These are phyloP conservation scores for Dysphania ambrosioides DNA, from an alignment of 148 eudicot genomes.

Conservation along the genomic window DNA sequence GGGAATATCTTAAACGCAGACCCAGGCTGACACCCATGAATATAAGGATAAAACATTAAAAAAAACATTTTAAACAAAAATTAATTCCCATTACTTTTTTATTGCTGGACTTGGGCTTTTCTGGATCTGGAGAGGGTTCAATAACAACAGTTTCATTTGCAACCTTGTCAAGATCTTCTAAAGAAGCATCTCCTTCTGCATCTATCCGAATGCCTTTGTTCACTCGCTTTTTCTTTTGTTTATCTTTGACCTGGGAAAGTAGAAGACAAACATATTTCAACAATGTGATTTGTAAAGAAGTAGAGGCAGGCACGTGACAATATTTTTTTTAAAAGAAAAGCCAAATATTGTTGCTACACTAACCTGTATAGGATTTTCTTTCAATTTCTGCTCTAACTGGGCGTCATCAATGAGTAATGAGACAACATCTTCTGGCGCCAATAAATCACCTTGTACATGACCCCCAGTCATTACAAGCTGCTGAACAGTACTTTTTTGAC, in stretches of 20 bases:
- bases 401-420: conserved; percentile 92
- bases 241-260: conserved; percentile 61
- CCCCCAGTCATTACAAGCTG: conserved; percentile 99
- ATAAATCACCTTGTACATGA: conserved; percentile 93
- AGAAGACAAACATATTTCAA: conserved; percentile 3
- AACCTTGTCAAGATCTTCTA: conserved; percentile 69
- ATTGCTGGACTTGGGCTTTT: conserved; percentile 50
- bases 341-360: background rate
- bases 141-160: conserved; percentile 42
- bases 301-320: background rate
- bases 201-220: conserved; percentile 78
- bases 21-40: background rate
- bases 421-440: conserved; percentile 95
- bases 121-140: conserved; percentile 55
- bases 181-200: conserved; percentile 90
- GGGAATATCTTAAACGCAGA: background rate
- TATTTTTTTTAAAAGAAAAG: background rate
- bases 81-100: conserved; percentile 50
- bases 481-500: conserved; percentile 93
- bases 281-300: background rate
- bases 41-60: background rate
- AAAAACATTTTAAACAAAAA: background rate
- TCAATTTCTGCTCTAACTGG: conserved; percentile 87
- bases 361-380: conserved; percentile 75
- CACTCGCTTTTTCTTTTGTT: conserved; percentile 71